Percentiles rank a stretch among this genome's conserved stretches.
These are phyloP conservation scores for Cinchona pubescens DNA, from an alignment of 257 asterid species.

Conservation along the genomic window DNA sequence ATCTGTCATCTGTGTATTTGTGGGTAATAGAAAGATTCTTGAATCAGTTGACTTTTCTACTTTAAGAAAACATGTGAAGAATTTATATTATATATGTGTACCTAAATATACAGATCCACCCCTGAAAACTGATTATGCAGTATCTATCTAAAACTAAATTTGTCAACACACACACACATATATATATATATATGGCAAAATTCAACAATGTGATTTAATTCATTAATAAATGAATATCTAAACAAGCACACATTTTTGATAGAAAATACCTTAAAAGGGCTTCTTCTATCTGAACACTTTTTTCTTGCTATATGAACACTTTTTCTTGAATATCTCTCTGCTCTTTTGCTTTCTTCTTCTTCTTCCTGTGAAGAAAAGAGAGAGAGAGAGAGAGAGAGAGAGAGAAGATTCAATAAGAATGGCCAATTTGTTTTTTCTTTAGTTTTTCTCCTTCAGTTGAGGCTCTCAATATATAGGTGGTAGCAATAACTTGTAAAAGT, in stretches of 20 bases:
- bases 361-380: not conserved
- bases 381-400: not conserved
- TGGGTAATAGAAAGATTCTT: not conserved
- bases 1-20: no score
- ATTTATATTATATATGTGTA: no score
- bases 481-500: no score
- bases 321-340: not conserved
- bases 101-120: not conserved
- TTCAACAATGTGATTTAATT: not conserved
- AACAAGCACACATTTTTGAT: not conserved
- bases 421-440: not conserved
- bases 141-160: not conserved
- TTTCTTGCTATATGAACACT: not conserved
- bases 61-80: no score
- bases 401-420: not conserved
- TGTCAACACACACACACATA: no score
- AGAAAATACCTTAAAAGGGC: slow-evolving; percentile 2
- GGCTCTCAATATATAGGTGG: slow-evolving; percentile 5
- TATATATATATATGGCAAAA: not conserved
- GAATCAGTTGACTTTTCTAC: not conserved
- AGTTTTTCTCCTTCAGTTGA: not conserved
- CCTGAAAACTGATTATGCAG: not conserved
- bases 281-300: no score
- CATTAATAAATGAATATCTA: not conserved
- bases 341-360: not conserved